Evolutionary conservation across 176 grass and related monocot species (phyloP).

Genomic region (Panicum miliaceum): DNA sequence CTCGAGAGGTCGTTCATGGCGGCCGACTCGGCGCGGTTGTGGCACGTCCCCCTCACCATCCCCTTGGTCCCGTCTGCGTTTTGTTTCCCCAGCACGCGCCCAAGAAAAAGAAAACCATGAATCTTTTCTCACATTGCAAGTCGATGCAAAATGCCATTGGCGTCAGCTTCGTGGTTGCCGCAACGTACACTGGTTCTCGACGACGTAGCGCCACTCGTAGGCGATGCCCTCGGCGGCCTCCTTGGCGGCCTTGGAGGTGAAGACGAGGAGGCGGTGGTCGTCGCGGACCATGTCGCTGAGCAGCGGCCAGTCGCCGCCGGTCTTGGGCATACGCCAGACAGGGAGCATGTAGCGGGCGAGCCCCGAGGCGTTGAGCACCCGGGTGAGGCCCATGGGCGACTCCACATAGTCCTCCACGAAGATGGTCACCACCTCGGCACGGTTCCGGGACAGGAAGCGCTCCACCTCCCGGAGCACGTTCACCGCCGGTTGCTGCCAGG

Average conservation of each 20-base stretch:
- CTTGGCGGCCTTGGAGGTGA: slow-evolving; percentile 84
- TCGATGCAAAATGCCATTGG: too few relatives aligned
- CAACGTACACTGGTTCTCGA: slow-evolving; percentile 99
- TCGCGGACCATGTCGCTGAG: slow-evolving; percentile 85
- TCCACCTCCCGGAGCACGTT: slow-evolving; percentile 76
- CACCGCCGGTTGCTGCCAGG: slow-evolving; percentile 65
- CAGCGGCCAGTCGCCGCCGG: slow-evolving; percentile 81
- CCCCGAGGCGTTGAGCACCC: slow-evolving; percentile 76
- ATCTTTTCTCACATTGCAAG: too few relatives aligned
- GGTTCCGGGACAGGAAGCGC: slow-evolving; percentile 65
- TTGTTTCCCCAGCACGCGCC: neutral
- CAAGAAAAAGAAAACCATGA: neutral
- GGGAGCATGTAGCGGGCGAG: slow-evolving; percentile 69
- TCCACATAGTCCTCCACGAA: slow-evolving; percentile 92
- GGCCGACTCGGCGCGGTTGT: slow-evolving; percentile 71
- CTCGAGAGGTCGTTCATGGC: slow-evolving; percentile 77
- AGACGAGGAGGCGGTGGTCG: slow-evolving; percentile 73
- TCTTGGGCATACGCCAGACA: slow-evolving; percentile 73
- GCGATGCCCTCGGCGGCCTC: slow-evolving; percentile 74
- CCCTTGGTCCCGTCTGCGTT: slow-evolving; percentile 74
- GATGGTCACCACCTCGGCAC: slow-evolving; percentile 75
- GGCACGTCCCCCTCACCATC: slow-evolving; percentile 68
- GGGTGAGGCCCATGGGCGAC: slow-evolving; percentile 68
- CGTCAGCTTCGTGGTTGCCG: too few relatives aligned
- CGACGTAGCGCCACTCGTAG: slow-evolving; percentile 86